Conservation (phyloP, 768 basidiomycete genomes). For the Exsudoporus frostii region DNA sequence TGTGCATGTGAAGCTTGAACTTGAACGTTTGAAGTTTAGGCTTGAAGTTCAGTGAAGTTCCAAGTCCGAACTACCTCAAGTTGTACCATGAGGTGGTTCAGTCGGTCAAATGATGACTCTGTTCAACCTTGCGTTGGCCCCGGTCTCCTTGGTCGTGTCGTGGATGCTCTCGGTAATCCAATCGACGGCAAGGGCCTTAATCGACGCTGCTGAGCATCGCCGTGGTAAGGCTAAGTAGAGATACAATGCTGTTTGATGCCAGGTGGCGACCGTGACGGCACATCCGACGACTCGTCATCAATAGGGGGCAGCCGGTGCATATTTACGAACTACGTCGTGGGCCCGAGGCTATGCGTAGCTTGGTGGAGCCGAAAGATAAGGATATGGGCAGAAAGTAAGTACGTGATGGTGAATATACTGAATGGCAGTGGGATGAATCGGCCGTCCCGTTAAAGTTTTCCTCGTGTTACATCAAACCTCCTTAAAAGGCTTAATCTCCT, state of each 20-base stretch:
- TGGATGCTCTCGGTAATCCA: conserved; percentile 99
- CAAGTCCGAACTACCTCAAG: not conserved
- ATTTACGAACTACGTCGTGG: not conserved
- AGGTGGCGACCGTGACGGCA: not conserved
- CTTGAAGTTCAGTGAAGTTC: too few relatives aligned
- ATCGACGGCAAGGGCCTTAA: conserved; percentile 99
- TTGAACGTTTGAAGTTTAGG: too few relatives aligned
- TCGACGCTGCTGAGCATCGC: conserved; percentile 88
- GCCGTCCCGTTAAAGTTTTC: not conserved
- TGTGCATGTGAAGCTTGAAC: too few relatives aligned
- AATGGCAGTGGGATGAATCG: not conserved
- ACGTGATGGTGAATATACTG: not conserved
- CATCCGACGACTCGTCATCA: not conserved
- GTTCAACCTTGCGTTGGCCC: too few relatives aligned
- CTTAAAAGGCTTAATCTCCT: not conserved
- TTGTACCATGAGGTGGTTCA: not conserved
- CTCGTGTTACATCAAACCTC: not conserved
- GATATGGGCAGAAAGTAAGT: too few relatives aligned
- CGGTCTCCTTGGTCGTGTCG: conserved; percentile 95
- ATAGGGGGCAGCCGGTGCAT: not conserved
- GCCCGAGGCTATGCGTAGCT: not conserved
- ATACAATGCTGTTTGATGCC: not conserved
- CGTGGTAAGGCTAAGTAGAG: too few relatives aligned
- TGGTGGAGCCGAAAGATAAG: not conserved
- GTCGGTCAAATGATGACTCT: not conserved